phyloP scores from a whole-genome alignment of 805 yeast species.

The Cyberlindnera xylosilytica region DNA sequence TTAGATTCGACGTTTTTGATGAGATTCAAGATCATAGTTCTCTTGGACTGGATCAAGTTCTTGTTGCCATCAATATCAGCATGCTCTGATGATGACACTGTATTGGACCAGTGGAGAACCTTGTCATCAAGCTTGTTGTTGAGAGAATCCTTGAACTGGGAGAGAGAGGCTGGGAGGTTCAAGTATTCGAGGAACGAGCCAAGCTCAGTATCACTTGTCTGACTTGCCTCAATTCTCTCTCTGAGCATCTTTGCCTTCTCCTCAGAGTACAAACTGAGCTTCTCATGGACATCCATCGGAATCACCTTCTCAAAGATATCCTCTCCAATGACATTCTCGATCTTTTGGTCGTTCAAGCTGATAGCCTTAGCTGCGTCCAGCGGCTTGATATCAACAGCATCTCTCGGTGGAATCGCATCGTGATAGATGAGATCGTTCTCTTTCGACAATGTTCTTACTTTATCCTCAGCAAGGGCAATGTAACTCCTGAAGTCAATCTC shows the following conservation, averaged over 20 bases:
- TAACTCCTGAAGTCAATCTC: constrained; percentile 31
- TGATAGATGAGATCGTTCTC: constrained; percentile 92
- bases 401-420: constrained; percentile 61
- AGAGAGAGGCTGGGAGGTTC: constrained; percentile 66
- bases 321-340: constrained; percentile 42
- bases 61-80: constrained; percentile 32
- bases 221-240: constrained; percentile 67
- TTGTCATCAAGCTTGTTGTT: constrained; percentile 31
- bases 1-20: constrained; percentile 36
- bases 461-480: constrained; percentile 33
- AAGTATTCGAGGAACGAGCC: constrained; percentile 77
- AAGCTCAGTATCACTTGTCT: constrained; percentile 76
- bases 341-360: constrained; percentile 43
- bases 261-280: constrained; percentile 84
- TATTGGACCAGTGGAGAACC: constrained; percentile 27
- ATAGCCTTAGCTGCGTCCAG: constrained; percentile 66
- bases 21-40: constrained; percentile 36
- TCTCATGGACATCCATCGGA: constrained; percentile 85
- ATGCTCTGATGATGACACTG: constrained; percentile 27
- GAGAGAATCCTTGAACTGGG: constrained; percentile 41
- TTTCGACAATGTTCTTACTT: constrained; percentile 47
- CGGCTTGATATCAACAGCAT: constrained; percentile 49
- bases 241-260: constrained; percentile 78
- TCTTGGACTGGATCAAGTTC: constrained; percentile 26
- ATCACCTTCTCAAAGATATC: constrained; percentile 76